These are phyloP conservation scores for Nothopassalora personata DNA, from an alignment of 2,329 filamentous ascomycete genomes.

Conservation along the genomic window DNA sequence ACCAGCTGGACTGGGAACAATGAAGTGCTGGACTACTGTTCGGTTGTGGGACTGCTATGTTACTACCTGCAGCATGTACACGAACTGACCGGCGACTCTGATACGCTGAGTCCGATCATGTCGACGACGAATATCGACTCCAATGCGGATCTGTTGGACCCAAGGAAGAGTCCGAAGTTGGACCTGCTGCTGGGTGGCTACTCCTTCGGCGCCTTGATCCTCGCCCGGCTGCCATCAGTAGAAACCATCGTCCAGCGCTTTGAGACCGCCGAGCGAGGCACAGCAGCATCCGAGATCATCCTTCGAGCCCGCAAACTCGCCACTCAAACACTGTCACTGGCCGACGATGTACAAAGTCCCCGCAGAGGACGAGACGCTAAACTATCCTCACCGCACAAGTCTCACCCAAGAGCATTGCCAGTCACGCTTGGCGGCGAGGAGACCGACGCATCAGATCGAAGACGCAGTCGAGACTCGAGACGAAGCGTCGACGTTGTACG, in stretches of 20 bases:
- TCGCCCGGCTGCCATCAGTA: constrained; percentile 62
- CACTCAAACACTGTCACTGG: constrained; percentile 26
- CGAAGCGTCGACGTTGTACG: constrained; percentile 34
- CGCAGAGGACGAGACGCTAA: constrained; percentile 27
- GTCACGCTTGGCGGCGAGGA: constrained; percentile 44
- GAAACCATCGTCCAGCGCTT: constrained; percentile 56
- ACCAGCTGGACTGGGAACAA: constrained; percentile 84
- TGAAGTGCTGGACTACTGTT: constrained; percentile 76
- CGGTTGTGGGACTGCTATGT: constrained; percentile 72
- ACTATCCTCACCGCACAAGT: constrained; percentile 6
- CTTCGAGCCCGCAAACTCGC: constrained; percentile 65
- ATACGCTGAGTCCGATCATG: constrained; percentile 1
- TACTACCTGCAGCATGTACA: constrained; percentile 62
- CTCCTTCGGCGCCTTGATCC: constrained; percentile 83
- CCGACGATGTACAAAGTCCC: constrained; percentile 26
- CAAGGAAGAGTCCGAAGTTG: neutral
- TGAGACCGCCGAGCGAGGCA: constrained; percentile 46
- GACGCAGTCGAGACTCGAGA: constrained; percentile 39
- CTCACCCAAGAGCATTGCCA: constrained; percentile 10
- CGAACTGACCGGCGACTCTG: neutral
- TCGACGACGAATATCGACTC: neutral
- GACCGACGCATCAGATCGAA: constrained; percentile 35
- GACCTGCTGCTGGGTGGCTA: constrained; percentile 67
- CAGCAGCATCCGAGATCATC: constrained; percentile 62
- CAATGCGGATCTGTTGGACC: neutral